Evolutionary conservation across 805 yeast species (phyloP).

Genomic region (Candida insectalens): DNA sequence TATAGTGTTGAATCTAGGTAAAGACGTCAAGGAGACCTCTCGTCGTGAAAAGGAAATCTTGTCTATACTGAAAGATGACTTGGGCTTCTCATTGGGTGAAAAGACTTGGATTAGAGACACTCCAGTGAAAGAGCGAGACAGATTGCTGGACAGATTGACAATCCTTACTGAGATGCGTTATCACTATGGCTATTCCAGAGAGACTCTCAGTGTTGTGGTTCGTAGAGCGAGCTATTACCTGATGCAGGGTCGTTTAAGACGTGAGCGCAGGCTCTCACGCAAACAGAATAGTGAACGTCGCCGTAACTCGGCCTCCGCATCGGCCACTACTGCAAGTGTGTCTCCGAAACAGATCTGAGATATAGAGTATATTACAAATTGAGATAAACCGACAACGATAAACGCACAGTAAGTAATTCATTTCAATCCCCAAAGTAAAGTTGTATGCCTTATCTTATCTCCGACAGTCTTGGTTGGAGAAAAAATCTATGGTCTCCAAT

Average conservation of each 20-base stretch:
- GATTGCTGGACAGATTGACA: slow-evolving; percentile 39
- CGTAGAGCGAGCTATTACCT: slow-evolving; percentile 72
- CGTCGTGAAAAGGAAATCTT: slow-evolving; percentile 44
- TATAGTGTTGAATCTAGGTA: slow-evolving; percentile 37
- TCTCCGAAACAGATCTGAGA: no score
- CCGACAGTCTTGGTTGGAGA: no score
- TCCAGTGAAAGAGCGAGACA: slow-evolving; percentile 37
- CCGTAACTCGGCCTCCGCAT: no score
- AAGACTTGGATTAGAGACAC: slow-evolving; percentile 85
- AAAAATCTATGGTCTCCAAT: no score
- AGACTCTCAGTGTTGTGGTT: slow-evolving; percentile 58
- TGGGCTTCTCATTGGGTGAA: slow-evolving; percentile 67
- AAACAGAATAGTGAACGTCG: slow-evolving; percentile 3
- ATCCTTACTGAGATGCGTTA: slow-evolving; percentile 36
- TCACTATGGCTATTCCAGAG: slow-evolving; percentile 41
- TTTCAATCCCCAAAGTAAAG: no score
- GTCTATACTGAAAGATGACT: slow-evolving; percentile 40
- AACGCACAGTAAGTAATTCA: no score
- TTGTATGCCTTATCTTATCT: no score
- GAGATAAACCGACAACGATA: no score
- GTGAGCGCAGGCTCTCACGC: slow-evolving; percentile 45
- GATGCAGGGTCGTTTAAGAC: slow-evolving; percentile 71
- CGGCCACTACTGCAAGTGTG: no score
- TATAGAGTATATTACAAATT: no score
- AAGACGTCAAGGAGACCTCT: slow-evolving; percentile 44